Evolutionary conservation across 2,329 filamentous ascomycete species (phyloP), one percentile per base, ranked within the genome.

Genomic region (Akanthomyces dipterigenus): DNA sequence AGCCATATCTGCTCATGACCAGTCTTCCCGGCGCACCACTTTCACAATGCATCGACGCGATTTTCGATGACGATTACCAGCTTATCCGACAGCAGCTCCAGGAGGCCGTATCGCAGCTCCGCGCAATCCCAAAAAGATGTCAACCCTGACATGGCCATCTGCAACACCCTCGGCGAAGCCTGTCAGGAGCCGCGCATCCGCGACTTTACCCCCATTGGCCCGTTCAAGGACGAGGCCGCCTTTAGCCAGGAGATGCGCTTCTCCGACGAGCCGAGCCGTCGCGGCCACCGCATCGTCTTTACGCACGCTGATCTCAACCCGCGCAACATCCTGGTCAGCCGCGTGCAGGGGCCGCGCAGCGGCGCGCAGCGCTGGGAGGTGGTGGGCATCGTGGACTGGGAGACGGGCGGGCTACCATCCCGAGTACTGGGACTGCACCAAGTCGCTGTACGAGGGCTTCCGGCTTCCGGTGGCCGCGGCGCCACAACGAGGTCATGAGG

Each of bases 361-460:
- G 56, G 22, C 3, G 26, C 11, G 31, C 6, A 14, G 18, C 31
- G 5, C 28, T 48, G 42, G 51, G 12, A 56, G 40, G 69, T 80
- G 18, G 70, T 70, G 46, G 78, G 73, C 3, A 72, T 81, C 26
- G 61, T 81, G 24, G 79, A 80, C 64, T 82, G 78, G 78, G 78
- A 81, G 64, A 70, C 73, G 28, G n/a, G 70, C 75, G 20, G 78
- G 77, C 1, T 81, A 75, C 76, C 80, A 77, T 65, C 78, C 77
- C 2, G 68, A 71, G 20, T 76, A 74, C 58, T 80, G 71, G 71
- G 72, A 74, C 42, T 73, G 72, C 55, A 66, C 71, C 54, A 71
- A 72, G 46, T 71, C 66, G 12, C 18, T 67, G 31, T 70, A 63
- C 50, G 68, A 69, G 55, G 49, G 60, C 1, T 65, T 64, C 9